Evolutionary conservation across 2,329 filamentous ascomycete species (phyloP).

Genomic region (Aureobasidium pullulans): DNA sequence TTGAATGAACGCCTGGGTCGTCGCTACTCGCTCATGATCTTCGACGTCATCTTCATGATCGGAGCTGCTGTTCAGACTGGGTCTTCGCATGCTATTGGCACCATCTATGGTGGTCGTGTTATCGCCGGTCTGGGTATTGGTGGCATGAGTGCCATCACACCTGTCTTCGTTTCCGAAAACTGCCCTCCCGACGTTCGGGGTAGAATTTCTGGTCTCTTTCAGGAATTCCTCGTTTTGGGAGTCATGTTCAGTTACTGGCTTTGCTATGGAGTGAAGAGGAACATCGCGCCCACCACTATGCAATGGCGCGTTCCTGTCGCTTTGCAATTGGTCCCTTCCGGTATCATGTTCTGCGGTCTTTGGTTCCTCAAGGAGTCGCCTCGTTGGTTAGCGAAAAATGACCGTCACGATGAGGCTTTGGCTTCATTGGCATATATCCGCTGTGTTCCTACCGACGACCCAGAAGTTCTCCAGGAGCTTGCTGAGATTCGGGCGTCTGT

Average conservation of each 20-base stretch:
- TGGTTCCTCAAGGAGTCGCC: constrained; percentile 49
- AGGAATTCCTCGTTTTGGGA: constrained; percentile 48
- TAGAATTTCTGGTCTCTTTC: constrained; percentile 51
- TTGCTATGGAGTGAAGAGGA: constrained; percentile 11
- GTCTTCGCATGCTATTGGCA: constrained; percentile 49
- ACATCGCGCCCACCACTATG: constrained; percentile 17
- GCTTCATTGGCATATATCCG: constrained; percentile 52
- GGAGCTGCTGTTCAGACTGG: constrained; percentile 59
- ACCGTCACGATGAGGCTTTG: constrained; percentile 51
- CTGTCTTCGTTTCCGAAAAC: constrained; percentile 54
- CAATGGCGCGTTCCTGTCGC: constrained; percentile 49
- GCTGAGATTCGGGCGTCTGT: constrained; percentile 35
- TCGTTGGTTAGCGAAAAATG: constrained; percentile 59
- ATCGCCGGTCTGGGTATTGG: constrained; percentile 47
- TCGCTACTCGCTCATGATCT: constrained; percentile 46
- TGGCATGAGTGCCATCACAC: constrained; percentile 49
- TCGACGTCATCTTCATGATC: constrained; percentile 50
- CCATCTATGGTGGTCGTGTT: constrained; percentile 60
- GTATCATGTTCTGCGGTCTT: constrained; percentile 45
- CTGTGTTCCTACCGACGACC: constrained; percentile 29
- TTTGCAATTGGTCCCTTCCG: constrained; percentile 56
- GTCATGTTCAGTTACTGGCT: constrained; percentile 43
- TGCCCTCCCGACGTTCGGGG: constrained; percentile 52
- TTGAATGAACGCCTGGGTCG: constrained; percentile 51
- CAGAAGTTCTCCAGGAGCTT: constrained; percentile 26